Base-by-base conservation (phyloP, 1,284 basidiomycete genomes). In the Mycena citricolor region DNA sequence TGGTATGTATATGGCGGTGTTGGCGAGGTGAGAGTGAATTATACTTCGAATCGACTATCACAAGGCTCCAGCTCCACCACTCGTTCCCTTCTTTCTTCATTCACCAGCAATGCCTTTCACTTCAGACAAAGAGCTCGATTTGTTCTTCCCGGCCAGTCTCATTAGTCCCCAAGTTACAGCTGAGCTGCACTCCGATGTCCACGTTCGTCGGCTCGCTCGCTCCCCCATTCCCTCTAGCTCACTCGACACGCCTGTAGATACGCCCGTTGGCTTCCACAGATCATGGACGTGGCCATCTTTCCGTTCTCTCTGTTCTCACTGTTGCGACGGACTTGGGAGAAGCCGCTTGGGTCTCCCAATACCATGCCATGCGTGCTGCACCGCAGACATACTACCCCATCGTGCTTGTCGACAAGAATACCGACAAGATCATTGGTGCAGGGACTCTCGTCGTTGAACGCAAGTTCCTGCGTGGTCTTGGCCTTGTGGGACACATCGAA, bases 401-500 rank as follows among this genome's bases (percentile, higher is more conserved):
- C 57, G 94, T 94, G 57, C 81, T 98, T 58, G 69, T 97, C 49
- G 79, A 89, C 64, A 79, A 79, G 41, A 60, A 69, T 10, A 77
- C 81, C 0, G 92, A 97, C 70, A 69, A 74, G 53, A 83, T 99
- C 59, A 87, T 95, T 30, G 94, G 79, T 20, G 82, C 87, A 17
- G 95, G 94, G 12, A 83, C 84, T 6, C 71, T 97, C 37, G 83
- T 98, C 60, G 65, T 95, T 51, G 94, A 97, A 66, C 86, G 84
- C 71, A 98, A 99, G 73, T 97, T 98, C 74, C 70, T 94, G 17
- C 78, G 93, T 19, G 80, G 77, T 7, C 71, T 87, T 13, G 90
- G 90, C 16, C 73, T 76, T 44, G 90, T 92, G 8, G 95, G 93
- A 0, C 95, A 99, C 62, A 95, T 99, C 51, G 95, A 99, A 68